Conservation (phyloP, 805 yeast genomes). For the Torulaspora indica region DNA sequence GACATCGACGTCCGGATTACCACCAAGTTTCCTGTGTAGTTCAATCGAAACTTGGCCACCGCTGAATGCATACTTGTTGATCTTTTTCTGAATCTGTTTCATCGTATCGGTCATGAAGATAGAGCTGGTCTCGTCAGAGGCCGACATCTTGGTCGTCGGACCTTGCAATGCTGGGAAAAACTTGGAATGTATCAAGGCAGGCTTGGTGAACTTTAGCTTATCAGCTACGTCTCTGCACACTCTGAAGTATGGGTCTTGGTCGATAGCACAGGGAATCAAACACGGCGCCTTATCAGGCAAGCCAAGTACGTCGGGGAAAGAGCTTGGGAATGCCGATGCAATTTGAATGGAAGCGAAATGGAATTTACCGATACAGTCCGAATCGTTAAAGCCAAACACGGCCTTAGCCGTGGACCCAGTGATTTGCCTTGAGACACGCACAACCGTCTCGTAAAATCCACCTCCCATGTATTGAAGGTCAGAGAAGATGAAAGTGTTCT, state of each 20-base stretch:
- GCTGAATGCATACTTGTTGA: slow-evolving; percentile 93
- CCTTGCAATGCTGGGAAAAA: slow-evolving; percentile 99
- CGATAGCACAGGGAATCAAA: slow-evolving; percentile 97
- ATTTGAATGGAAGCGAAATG: slow-evolving; percentile 97
- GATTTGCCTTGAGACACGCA: slow-evolving; percentile 86
- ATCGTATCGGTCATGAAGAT: slow-evolving; percentile 94
- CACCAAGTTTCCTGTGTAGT: slow-evolving; percentile 86
- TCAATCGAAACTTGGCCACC: slow-evolving; percentile 88
- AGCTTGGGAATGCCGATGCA: slow-evolving; percentile 91
- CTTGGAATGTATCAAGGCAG: slow-evolving; percentile 86
- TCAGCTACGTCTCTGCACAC: slow-evolving; percentile 97
- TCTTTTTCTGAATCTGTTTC: slow-evolving; percentile 86
- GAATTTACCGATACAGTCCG: slow-evolving; percentile 88
- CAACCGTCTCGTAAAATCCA: slow-evolving; percentile 89
- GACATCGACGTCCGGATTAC: slow-evolving; percentile 92
- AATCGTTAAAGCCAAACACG: slow-evolving; percentile 92
- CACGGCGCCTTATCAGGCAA: slow-evolving; percentile 88
- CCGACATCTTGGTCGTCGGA: slow-evolving; percentile 93
- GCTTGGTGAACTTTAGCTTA: slow-evolving; percentile 84
- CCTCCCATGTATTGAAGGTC: slow-evolving; percentile 92
- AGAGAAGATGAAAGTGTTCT: slow-evolving; percentile 91
- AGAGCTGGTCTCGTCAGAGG: slow-evolving; percentile 84
- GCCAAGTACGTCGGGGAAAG: slow-evolving; percentile 90
- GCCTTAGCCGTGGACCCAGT: slow-evolving; percentile 97
- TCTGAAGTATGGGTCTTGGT: slow-evolving; percentile 97